Base-by-base conservation (phyloP, 2,329 filamentous ascomycete genomes). In the Colletotrichum kahawae region DNA sequence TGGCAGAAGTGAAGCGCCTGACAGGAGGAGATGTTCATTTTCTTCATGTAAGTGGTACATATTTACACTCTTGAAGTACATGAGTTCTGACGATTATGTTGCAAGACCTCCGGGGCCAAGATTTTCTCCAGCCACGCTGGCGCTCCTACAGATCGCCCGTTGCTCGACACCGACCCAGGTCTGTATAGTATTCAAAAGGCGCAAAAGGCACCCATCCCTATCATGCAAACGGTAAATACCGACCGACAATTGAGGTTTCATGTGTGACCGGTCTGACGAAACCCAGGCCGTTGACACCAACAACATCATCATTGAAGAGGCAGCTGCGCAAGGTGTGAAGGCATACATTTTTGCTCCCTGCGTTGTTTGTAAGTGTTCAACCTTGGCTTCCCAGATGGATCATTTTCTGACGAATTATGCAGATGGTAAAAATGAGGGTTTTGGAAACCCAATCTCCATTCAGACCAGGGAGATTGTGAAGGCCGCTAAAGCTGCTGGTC, bases 261-360 rank as follows among this genome's bases (percentile, higher is more conserved):
- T 4, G n/a, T 5, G 12, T 33, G 7, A 13, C 13, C 14, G 3
- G 21, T 16, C 18, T 48, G 16, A 29, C 62, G 2, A 29, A 31
- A 5, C 0, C 18, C 16, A 88, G 85, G 84, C 84, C 4, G 74
- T 87, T 4, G 75, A 80, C 1, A 82, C 85, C 9, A 90, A 89
- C 72, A 83, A 81, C 48, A 79, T 73, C 0, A 81, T 90, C 10
- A 86, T 89, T 43, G 87, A 89, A 21, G 79, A 82, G 7, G 83
- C 84, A 7, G 85, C 87, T 29, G 77, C 77, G 13, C 74, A 83
- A 16, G 87, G 86, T 0, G 87, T 90, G 4, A 82, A 81, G 34
- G 86, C 84, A 71, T 90, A 90, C 76, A 85, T 90, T n/a, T 90
- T 90, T 78, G 81, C 81, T 0, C 89, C 89, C 1, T 90, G 89